phyloP scores from a whole-genome alignment of 768 basidiomycete genomes.

The Cantharellus cinnabarinus region DNA sequence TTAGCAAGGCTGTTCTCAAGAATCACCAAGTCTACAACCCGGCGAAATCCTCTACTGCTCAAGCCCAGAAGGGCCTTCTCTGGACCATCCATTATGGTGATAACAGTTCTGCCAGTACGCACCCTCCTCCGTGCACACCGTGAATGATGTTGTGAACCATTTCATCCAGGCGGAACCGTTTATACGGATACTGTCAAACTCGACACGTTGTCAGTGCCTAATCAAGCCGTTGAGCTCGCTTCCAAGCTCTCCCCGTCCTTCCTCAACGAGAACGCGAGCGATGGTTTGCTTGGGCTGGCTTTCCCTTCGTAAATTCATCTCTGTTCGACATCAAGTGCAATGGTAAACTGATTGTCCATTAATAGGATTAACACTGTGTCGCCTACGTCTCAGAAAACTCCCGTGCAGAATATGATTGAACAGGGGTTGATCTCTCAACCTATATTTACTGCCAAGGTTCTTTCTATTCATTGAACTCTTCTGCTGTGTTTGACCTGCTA shows the following conservation, averaged over 20 bases:
- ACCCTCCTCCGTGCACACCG: background rate
- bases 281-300: constrained; percentile 11
- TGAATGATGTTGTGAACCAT: background rate
- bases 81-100: constrained; percentile 11
- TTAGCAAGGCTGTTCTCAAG: background rate
- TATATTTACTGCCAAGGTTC: constrained; percentile 14
- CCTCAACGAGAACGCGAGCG: constrained; percentile 18
- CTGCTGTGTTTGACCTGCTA: constrained; percentile 2
- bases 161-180: constrained; percentile 13
- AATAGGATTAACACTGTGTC: constrained; percentile 19
- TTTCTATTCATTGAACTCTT: background rate
- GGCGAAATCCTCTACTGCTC: constrained; percentile 11
- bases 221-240: constrained; percentile 22
- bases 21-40: constrained; percentile 14
- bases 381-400: constrained; percentile 19
- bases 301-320: constrained; percentile 8
- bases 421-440: constrained; percentile 14
- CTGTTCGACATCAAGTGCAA: constrained; percentile 22
- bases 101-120: constrained; percentile 6
- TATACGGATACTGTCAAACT: constrained; percentile 13
- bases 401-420: constrained; percentile 22
- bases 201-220: constrained; percentile 13
- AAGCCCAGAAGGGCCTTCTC: constrained; percentile 8
- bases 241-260: constrained; percentile 19
- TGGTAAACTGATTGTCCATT: background rate